Percentiles rank a stretch among this genome's conserved stretches.
Conservation (phyloP, 2,329 filamentous ascomycete species). For the Trichothecium roseum region DNA sequence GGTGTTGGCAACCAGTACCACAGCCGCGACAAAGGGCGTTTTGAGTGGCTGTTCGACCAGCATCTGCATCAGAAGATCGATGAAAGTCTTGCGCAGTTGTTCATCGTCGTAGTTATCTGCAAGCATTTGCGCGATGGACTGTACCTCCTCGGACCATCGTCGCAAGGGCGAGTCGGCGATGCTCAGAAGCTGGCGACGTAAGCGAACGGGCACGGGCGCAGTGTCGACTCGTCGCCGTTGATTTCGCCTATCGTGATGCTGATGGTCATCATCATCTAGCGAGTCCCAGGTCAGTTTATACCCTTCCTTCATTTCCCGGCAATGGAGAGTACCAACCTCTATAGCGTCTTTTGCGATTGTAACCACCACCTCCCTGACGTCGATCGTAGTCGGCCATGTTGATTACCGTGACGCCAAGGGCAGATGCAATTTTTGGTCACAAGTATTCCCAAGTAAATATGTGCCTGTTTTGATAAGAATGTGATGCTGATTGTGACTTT, state of each 20-base stretch:
- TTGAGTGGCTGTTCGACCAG: conserved; percentile 89
- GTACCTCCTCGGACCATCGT: conserved; percentile 68
- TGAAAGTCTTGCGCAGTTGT: conserved; percentile 62
- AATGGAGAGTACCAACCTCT: conserved; percentile 48
- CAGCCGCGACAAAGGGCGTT: conserved; percentile 85
- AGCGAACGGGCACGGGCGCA: conserved; percentile 53
- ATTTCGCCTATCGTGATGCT: conserved; percentile 64
- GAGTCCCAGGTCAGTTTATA: conserved; percentile 4
- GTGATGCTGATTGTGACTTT: too few species aligned
- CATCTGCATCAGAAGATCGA: conserved; percentile 65
- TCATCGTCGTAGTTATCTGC: conserved; percentile 80
- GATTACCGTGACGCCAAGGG: not conserved
- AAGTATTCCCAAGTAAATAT: too few species aligned
- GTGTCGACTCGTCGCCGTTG: conserved; percentile 67
- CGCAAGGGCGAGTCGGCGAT: conserved; percentile 76
- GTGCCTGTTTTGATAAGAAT: too few species aligned
- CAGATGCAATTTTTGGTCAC: too few species aligned
- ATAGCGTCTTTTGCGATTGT: conserved; percentile 67
- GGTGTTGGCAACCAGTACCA: conserved; percentile 70
- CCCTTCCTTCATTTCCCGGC: not conserved
- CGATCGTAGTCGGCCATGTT: conserved; percentile 47
- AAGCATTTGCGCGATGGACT: conserved; percentile 63
- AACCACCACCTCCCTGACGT: conserved; percentile 39
- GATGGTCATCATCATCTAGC: conserved; percentile 49
- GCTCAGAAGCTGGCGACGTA: conserved; percentile 68